phyloP scores from a whole-genome alignment of 768 basidiomycete species.

The Phallus indusiatus region DNA sequence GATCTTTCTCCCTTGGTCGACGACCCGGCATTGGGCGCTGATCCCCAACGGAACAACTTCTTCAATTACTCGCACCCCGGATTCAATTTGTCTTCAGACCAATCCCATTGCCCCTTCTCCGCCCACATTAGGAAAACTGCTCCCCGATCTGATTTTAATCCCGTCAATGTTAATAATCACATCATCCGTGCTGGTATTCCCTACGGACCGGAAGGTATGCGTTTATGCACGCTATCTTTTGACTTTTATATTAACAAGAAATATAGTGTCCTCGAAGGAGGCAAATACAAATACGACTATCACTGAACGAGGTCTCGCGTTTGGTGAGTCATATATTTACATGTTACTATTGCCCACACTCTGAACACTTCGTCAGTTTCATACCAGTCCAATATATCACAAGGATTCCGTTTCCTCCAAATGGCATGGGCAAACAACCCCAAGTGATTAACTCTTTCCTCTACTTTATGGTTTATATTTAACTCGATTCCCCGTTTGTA shows the following conservation, averaged over 20 bases:
- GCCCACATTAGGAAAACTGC: slow-evolving; percentile 39
- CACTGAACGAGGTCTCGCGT: slow-evolving; percentile 37
- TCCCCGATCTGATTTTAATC: slow-evolving; percentile 23
- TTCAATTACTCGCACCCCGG: slow-evolving; percentile 22
- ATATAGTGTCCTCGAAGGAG: slow-evolving; percentile 29
- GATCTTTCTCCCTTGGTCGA: slow-evolving; percentile 19
- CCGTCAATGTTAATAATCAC: slow-evolving; percentile 15
- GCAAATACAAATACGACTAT: slow-evolving; percentile 25
- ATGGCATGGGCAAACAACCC: slow-evolving; percentile 3
- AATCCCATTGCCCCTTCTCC: slow-evolving; percentile 32
- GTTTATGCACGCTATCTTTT: neutral
- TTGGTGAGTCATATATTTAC: slow-evolving; percentile 20
- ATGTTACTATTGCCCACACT: neutral
- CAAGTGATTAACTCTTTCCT: neutral
- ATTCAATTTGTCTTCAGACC: slow-evolving; percentile 4
- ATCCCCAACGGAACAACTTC: slow-evolving; percentile 21
- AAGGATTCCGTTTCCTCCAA: slow-evolving; percentile 26
- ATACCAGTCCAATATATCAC: slow-evolving; percentile 22
- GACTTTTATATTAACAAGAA: neutral
- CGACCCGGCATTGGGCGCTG: slow-evolving; percentile 18
- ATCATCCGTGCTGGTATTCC: slow-evolving; percentile 43
- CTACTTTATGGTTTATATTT: neutral
- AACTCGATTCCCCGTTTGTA: slow-evolving; percentile 11
- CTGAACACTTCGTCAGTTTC: slow-evolving; percentile 6
- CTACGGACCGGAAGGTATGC: slow-evolving; percentile 37